Evolutionary conservation across 2,329 filamentous ascomycete species (phyloP).

Genomic region (Colletotrichum liriopes): DNA sequence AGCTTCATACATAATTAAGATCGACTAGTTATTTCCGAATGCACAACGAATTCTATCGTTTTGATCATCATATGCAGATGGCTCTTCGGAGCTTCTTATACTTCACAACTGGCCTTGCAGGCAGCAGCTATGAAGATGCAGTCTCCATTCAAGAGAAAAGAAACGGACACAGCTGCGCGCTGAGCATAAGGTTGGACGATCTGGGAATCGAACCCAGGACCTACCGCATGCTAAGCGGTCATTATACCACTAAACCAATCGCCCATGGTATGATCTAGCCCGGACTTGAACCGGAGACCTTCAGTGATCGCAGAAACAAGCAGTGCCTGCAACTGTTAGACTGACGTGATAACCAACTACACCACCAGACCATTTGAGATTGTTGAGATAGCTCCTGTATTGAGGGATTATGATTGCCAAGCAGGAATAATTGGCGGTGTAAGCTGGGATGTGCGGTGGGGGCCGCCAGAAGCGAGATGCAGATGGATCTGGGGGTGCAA

Average conservation of each 20-base stretch:
- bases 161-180: background rate
- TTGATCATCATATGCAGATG: too few species aligned
- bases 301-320: conserved; percentile 20
- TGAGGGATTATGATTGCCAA: background rate
- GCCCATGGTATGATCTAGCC: conserved; percentile 31
- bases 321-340: conserved; percentile 53
- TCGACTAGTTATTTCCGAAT: too few species aligned
- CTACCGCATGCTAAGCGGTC: conserved; percentile 27
- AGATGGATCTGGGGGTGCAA: background rate
- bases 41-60: too few species aligned
- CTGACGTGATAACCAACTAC: conserved; percentile 65
- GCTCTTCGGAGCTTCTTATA: too few species aligned
- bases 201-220: conserved; percentile 25
- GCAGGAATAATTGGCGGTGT: background rate
- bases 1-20: too few species aligned
- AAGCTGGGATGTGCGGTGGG: background rate
- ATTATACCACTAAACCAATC: conserved; percentile 27
- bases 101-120: too few species aligned
- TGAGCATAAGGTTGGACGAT: background rate
- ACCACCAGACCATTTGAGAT: conserved; percentile 45
- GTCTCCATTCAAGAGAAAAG: too few species aligned
- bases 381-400: background rate
- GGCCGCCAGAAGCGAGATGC: conserved; percentile 2
- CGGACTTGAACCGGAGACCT: conserved; percentile 43
- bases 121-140: too few species aligned